Evolutionary conservation across 495 filamentous ascomycete genomes (phyloP), one percentile per base, ranked within the genome.

Genomic region (Penicillium psychrofluorescens): DNA sequence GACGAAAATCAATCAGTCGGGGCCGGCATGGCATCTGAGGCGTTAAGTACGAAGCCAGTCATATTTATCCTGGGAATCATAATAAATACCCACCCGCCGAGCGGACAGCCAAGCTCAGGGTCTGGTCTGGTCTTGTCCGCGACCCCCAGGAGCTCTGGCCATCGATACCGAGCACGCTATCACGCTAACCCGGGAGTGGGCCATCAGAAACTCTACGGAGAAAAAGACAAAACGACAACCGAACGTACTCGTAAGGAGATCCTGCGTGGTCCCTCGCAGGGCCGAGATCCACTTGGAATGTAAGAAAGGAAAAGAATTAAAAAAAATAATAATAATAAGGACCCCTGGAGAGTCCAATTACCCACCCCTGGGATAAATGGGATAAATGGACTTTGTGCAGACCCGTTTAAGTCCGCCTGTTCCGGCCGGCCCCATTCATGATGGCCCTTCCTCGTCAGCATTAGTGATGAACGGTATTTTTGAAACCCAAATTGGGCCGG

Each of bases 91-190:
- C 41, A 54, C 35, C 40, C 30, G 16, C 29, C 7, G 33, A 27
- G 37, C 40, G 40, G 41, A 38, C 43, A 50, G 57, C 57, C 57
- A 58, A 60, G 57, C 57, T 60, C 49, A 59, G 54, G 54, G 54
- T 60, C 50, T 51, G 45, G 22, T 22, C 22, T 2, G 3, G 22
- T 22, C 22, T 22, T 22, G 22, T 22, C 15, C 15, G 15, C 15
- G 15, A 16, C 15, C 15, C 15, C 15, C 15, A 16, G 15, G 4
- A 22, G 22, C 22, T 22, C 22, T 22, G 22, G 22, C 22, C 22
- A 22, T 43, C 43, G 35, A 47, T 42, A 43, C 38, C 32, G 40
- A 45, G 32, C 22, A 40, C 35, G 38, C 50, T 48, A 49, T 49
- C 48, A 40, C 35, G 46, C 48, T 46, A 42, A 31, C 48, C 34